Evolutionary conservation across 345 rosid species (phyloP), one percentile per base, ranked within the genome.

Genomic region (Dipteronia sinensis): DNA sequence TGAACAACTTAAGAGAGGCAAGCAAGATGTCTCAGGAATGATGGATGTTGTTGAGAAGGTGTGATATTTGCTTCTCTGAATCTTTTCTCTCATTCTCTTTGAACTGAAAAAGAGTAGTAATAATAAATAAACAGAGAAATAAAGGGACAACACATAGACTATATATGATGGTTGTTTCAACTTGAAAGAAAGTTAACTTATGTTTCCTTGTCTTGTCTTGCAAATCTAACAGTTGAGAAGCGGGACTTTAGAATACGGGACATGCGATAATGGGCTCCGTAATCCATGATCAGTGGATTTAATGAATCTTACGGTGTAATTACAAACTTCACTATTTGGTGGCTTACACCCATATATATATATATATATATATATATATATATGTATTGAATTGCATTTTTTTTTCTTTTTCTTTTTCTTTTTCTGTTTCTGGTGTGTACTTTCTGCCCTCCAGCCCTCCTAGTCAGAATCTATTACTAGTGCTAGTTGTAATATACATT

Each of bases 31-130:
- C 77, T 69, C 86, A 34, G 85, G 76, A 73, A 58, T 82, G 55
- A 27, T 77, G 34, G 83, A 82, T 67, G 85, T 76, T 65, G 44
- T 85, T 70, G 80, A 83, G 78, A 85, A 89, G 90, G 95, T 89
- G 67, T 9, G 69, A 58, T 25, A 44, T 5, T 64, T 56, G 55
- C 38, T 51, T 42, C n/a, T 74, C 3, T 67, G 20, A n/a, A 16
- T 66, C 46, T 44, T 75, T 65, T 69, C 27, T 44, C 69, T 20
- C 10, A 42, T 64, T 69, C 65, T 19, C 58, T 20, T 61, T 25
- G 13, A 40, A 62, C 1, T 72, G 68, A 23, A 59, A 73, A 62
- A 40, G 38, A 7, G 25, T 46, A 44, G 40, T 6, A 62, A 22
- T 22, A 61, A 13, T 16, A 46, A 49, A 53, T 59, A 1, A 59